Base-by-base conservation (phyloP, 2,329 filamentous ascomycete species). In the Fusarium piperis region DNA sequence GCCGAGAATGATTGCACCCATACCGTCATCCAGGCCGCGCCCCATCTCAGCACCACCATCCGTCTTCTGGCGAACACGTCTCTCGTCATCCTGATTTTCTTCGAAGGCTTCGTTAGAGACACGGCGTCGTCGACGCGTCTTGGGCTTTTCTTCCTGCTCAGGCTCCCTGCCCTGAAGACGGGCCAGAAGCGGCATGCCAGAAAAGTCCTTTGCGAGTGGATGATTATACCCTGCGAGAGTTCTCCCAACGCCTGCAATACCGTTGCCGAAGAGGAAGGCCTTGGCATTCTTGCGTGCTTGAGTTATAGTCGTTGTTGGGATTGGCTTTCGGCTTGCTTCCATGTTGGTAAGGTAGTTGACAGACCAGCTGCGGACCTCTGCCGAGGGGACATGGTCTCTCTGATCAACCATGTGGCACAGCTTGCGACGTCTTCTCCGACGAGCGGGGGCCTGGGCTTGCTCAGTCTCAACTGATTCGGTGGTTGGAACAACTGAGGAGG, bases 311-410 rank as follows among this genome's bases (percentile, higher is more conserved):
- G 77, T 74, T 9, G 62, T 64, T 33, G 73, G 69, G 4, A 46
- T 75, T 60, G 63, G 67, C 59, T 79, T 80, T 61, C 67, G 76
- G 39, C 68, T 71, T 18, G 72, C 78, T 30, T 79, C 73, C 88
- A 93, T 94, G 70, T 90, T 91, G 12, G 78, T 68, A 9, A 83
- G 65, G 62, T 89, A 88, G 41, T 85, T 74, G 1, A 70, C 62
- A 58, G 79, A 76, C 86, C 85, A 88, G 6, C 68, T 61, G 61
- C 79, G 81, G 53, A 86, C 76, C 58, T 81, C 79, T 13, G 70
- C 73, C 63, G 80, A 74, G 11, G 82, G 74, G 11, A 88, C 30
- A 18, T 79, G 77, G 16, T 81, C 81, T 64, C 56, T 64, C 12
- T 68, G 18, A 52, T 84, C 82, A 7, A 81, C 13, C 75, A 82